A percentile compares a stretch with the other conserved stretches of the same genome.
Conservation (phyloP, 2,329 filamentous ascomycete species). For the Penicillium sp. region DNA sequence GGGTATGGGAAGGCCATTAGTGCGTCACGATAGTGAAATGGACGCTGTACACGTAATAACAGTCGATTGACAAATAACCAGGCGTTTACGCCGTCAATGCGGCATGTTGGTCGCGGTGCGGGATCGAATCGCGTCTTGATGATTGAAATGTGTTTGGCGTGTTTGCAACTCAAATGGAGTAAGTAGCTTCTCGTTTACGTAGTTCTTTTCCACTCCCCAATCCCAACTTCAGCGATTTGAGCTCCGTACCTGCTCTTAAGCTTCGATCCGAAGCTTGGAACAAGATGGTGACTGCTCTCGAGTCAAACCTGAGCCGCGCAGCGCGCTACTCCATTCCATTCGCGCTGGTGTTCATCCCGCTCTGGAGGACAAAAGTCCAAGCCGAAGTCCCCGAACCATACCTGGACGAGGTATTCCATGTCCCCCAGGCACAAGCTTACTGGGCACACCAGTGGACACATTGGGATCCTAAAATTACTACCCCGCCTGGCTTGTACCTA, state of each 20-base stretch:
- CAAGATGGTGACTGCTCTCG: conserved; percentile 33
- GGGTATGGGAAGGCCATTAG: conserved; percentile 63
- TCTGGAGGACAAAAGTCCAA: conserved; percentile 50
- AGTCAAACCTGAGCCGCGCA: conserved; percentile 35
- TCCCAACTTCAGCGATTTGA: conserved; percentile 1
- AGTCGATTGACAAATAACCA: not conserved
- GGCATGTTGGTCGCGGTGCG: conserved; percentile 7
- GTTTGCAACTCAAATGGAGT: conserved; percentile 29
- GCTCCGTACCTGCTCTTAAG: not conserved
- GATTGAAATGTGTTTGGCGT: conserved; percentile 30
- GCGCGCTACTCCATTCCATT: conserved; percentile 41
- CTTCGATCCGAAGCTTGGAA: not conserved
- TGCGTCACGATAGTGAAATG: not conserved
- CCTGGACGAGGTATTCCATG: conserved; percentile 61
- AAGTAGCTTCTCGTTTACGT: conserved; percentile 13
- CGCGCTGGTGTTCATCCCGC: conserved; percentile 32
- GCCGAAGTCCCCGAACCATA: conserved; percentile 58
- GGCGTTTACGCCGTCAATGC: not conserved
- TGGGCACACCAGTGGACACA: conserved; percentile 70
- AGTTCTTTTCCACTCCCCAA: conserved; percentile 3
- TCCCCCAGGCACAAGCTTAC: conserved; percentile 87
- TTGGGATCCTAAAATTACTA: conserved; percentile 98
- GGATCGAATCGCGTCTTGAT: conserved; percentile 13
- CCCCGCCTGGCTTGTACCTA: conserved; percentile 79
- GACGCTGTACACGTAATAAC: not conserved